Evolutionary conservation across 805 yeast species (phyloP), one percentile per base, ranked within the genome.

Genomic region (Cyberlindnera japonica): DNA sequence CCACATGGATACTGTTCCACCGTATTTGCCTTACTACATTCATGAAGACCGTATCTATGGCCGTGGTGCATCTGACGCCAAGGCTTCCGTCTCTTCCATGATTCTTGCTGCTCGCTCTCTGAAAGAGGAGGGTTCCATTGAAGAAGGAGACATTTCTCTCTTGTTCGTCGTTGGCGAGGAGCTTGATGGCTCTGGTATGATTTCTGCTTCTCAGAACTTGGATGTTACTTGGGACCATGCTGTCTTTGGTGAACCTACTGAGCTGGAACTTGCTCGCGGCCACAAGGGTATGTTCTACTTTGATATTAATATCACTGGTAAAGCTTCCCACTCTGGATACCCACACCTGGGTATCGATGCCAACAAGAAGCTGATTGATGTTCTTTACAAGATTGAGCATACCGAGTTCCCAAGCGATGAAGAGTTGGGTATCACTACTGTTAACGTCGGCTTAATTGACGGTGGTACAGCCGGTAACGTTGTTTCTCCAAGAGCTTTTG

Each of bases 191-290:
- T 58, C 60, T 18, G 90, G 90, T 12, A 81, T 81, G 85, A 50
- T 36, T 21, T 41, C 53, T 13, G 81, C 75, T 4, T 58, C 67
- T 48, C 33, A 37, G 1, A 9, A 48, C 22, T 27, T 54, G 12
- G 64, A 68, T 16, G 68, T 67, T 9, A 54, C 59, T 8, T 81
- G 85, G 85, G 74, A 75, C 10, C 50, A 74, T 9, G 88, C 73
- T 13, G 69, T 83, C 22, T 82, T 81, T 61, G 89, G 89, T 11
- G 90, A 82, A 57, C 90, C 90, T 10, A 82, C 90, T 0, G 87
- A 81, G 48, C 65, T 73, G 54, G 79, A 76, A 50, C 64, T 82
- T 16, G 86, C 83, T 12, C 74, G 73, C 5, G 89, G 88, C 11
- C 90, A 82, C 54, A 82, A 82, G 58, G 87, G 87, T 13, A 62